These are phyloP conservation scores for Nissolia schottii DNA, from an alignment of 306 rosid species.

Conservation along the genomic window DNA sequence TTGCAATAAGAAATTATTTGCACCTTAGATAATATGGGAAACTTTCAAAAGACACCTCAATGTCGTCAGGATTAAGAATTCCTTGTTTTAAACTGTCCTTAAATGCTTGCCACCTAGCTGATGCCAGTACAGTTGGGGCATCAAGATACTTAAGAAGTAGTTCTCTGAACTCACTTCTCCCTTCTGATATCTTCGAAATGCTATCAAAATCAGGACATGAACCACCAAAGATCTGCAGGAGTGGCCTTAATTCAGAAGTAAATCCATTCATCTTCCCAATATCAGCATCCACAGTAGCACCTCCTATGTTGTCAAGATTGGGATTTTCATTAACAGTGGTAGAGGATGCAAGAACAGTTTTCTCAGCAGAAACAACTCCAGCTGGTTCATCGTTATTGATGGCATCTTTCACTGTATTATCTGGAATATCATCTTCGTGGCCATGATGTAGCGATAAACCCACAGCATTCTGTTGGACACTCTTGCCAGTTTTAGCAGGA, in stretches of 20 bases:
- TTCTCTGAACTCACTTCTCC: constrained; percentile 59
- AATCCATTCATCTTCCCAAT: constrained; percentile 48
- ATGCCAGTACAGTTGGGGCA: constrained; percentile 44
- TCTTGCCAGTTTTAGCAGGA: constrained; percentile 50
- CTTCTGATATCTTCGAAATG: constrained; percentile 65
- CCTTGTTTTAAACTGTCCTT: constrained; percentile 63
- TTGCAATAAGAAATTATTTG: not conserved
- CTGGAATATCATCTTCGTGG: constrained; percentile 44
- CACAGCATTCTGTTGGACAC: constrained; percentile 49
- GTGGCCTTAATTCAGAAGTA: constrained; percentile 49
- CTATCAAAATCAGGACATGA: constrained; percentile 59
- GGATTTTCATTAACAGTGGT: constrained; percentile 49
- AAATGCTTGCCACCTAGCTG: constrained; percentile 66
- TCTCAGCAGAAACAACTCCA: constrained; percentile 46
- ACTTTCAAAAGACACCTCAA: constrained; percentile 71
- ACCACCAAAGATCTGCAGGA: constrained; percentile 54
- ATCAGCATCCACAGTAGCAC: constrained; percentile 45
- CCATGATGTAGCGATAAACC: constrained; percentile 48
- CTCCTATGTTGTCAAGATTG: constrained; percentile 40
- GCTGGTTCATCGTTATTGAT: constrained; percentile 34
- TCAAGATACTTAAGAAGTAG: constrained; percentile 57
- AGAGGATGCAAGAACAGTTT: constrained; percentile 44
- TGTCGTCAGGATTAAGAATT: constrained; percentile 59
- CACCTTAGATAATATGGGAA: constrained; percentile 96
- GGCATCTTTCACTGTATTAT: constrained; percentile 53